Evolutionary conservation across 2,329 filamentous ascomycete species (phyloP).

Genomic region (Fusarium sp.): DNA sequence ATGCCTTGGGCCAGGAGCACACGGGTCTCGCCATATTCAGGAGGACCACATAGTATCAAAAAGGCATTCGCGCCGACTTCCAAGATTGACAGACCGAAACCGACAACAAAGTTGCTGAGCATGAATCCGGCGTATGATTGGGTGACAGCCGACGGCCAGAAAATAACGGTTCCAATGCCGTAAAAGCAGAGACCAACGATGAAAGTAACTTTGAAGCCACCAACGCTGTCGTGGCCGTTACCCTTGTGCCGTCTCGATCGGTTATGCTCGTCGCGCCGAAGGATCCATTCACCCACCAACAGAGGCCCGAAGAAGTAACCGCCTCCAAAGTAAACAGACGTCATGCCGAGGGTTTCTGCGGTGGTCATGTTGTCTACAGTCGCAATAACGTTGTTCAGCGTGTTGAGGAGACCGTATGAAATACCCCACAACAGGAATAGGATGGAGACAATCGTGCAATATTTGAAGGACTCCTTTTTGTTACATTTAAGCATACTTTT

Average conservation of each 20-base stretch:
- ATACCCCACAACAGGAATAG: conserved; percentile 93
- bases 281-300: conserved; percentile 77
- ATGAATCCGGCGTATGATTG: conserved; percentile 84
- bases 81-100: conserved; percentile 81
- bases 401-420: conserved; percentile 88
- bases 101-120: conserved; percentile 80
- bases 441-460: conserved; percentile 81
- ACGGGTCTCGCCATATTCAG: conserved; percentile 80
- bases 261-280: conserved; percentile 76
- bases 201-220: conserved; percentile 85
- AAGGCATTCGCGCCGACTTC: conserved; percentile 88
- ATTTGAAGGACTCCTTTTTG: conserved; percentile 76
- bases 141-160: conserved; percentile 85
- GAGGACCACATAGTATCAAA: conserved; percentile 78
- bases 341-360: conserved; percentile 76
- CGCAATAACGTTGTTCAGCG: conserved; percentile 81
- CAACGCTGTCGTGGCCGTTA: conserved; percentile 61
- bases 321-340: conserved; percentile 78
- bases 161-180: conserved; percentile 83
- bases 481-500: conserved; percentile 80
- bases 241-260: conserved; percentile 59
- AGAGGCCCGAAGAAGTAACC: conserved; percentile 80
- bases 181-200: conserved; percentile 84
- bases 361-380: conserved; percentile 72
- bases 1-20: conserved; percentile 83